These are phyloP conservation scores for Bruguiera gymnorhiza DNA, from an alignment of 345 rosid genomes.

Conservation along the genomic window DNA sequence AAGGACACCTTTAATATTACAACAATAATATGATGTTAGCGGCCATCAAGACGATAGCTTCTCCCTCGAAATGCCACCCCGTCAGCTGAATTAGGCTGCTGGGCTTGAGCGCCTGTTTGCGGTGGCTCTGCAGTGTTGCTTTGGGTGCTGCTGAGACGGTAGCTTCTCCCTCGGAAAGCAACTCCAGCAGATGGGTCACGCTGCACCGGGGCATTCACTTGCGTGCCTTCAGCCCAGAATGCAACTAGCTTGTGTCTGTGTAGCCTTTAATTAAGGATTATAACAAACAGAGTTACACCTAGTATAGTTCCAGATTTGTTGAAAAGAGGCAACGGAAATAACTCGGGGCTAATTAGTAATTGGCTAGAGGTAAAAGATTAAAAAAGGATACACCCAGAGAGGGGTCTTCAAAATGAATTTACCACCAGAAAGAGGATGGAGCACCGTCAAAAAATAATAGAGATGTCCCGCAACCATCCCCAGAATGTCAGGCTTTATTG, in stretches of 20 bases:
- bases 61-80: conserved; percentile 43
- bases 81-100: conserved; percentile 17
- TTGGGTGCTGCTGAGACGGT: conserved; percentile 26
- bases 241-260: conserved; percentile 51
- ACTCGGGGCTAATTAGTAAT: not conserved
- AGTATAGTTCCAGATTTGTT: no score
- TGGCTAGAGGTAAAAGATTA: not conserved
- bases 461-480: conserved; percentile 68
- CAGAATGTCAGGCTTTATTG: conserved; percentile 53
- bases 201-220: conserved; percentile 45
- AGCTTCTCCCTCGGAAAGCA: conserved; percentile 51
- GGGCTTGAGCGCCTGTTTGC: not conserved
- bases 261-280: conserved; percentile 11
- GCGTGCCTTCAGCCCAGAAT: conserved; percentile 46
- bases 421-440: conserved; percentile 66
- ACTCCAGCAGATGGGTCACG: conserved; percentile 41
- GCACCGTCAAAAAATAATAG: conserved; percentile 57
- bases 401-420: conserved; percentile 52
- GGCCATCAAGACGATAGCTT: conserved; percentile 37
- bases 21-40: not conserved
- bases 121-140: conserved; percentile 4
- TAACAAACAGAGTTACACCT: no score
- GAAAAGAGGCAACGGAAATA: no score
- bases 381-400: conserved; percentile 64
- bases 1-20: not conserved